These are phyloP conservation scores for Tricholoma saponaceum DNA, from an alignment of 768 basidiomycete genomes.

Conservation along the genomic window DNA sequence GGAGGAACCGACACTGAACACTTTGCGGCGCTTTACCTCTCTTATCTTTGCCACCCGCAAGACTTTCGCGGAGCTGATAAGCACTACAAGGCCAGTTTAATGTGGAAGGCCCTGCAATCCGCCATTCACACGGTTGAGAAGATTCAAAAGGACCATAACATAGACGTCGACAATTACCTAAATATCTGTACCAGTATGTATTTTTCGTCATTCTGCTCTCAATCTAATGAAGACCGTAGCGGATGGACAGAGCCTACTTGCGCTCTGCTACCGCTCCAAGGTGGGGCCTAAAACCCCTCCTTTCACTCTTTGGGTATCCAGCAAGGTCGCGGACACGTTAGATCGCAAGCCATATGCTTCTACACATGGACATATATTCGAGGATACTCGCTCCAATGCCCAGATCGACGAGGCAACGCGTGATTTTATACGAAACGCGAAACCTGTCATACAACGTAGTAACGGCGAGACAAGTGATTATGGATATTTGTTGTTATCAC, in stretches of 20 bases:
- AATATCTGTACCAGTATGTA: not conserved
- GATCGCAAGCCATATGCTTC: too few species aligned
- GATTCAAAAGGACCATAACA: not conserved
- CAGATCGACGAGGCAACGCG: too few species aligned
- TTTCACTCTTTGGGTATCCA: not conserved
- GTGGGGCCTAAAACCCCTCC: not conserved
- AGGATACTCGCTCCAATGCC: too few species aligned
- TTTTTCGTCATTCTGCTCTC: not conserved
- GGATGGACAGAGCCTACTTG: not conserved
- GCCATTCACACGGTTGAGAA: not conserved
- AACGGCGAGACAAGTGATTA: too few species aligned
- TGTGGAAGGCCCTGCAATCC: not conserved
- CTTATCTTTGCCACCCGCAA: not conserved
- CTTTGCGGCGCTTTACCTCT: not conserved
- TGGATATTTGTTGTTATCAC: too few species aligned
- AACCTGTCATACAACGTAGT: too few species aligned
- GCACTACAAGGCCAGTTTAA: not conserved
- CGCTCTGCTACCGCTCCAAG: not conserved
- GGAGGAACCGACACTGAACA: not conserved
- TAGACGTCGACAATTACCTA: not conserved
- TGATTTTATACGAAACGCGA: too few species aligned
- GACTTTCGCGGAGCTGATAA: not conserved
- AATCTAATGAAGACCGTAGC: not conserved
- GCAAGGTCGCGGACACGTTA: not conserved
- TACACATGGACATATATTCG: too few species aligned